phyloP scores from a whole-genome alignment of 139 green algal species.

The Pleodorina starrii region DNA sequence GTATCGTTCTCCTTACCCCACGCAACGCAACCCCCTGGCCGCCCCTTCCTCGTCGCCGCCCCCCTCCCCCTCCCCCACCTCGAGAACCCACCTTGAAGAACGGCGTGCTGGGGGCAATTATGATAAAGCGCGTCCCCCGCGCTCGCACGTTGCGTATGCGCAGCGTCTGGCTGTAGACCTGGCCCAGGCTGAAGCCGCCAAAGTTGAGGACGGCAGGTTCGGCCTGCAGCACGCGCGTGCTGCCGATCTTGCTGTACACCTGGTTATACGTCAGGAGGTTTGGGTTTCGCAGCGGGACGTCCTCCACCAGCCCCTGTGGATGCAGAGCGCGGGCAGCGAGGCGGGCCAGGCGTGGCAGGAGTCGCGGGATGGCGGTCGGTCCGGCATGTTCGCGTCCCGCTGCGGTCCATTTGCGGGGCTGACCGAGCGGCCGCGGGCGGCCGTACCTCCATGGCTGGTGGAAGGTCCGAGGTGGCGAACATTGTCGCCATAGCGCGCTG shows the following conservation, averaged over 20 bases:
- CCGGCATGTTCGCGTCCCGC: no score
- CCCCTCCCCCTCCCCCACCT: no score
- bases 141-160: conserved; percentile 47
- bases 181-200: conserved; percentile 61
- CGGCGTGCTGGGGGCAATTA: conserved; percentile 59
- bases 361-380: neutral
- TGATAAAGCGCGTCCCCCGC: conserved; percentile 51
- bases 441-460: conserved; percentile 45
- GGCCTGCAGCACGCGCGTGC: conserved; percentile 51
- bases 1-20: no score
- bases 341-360: no score
- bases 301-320: conserved; percentile 64
- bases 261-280: conserved; percentile 63
- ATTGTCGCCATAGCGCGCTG: conserved; percentile 14
- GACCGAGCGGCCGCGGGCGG: neutral
- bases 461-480: conserved; percentile 16
- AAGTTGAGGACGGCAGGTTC: conserved; percentile 63
- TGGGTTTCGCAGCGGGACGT: conserved; percentile 53
- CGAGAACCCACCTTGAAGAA: conserved; percentile 66
- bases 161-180: conserved; percentile 57
- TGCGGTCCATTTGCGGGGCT: neutral
- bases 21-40: no score
- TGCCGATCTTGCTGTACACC: conserved; percentile 57
- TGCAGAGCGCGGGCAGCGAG: neutral
- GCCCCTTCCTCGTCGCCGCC: no score